Evolutionary conservation across 208 protist genomes (phyloP).

Genomic region (Naegleria gruberi): DNA sequence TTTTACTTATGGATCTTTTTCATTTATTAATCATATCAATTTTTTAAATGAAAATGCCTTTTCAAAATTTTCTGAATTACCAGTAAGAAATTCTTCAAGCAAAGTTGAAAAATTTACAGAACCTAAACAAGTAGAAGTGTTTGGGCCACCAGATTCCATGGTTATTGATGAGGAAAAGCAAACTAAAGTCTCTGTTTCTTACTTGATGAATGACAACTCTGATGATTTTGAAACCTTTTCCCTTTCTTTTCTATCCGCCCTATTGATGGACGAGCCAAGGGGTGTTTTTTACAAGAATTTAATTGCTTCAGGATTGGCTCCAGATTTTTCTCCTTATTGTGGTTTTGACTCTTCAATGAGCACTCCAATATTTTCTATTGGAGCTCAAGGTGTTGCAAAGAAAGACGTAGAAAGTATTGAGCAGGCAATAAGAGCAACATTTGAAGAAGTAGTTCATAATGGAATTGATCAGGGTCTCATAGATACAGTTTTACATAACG

Average conservation of each 20-base stretch:
- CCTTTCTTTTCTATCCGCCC: neutral
- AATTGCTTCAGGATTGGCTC: neutral
- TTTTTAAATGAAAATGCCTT: neutral
- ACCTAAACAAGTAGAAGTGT: neutral
- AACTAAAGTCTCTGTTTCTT: neutral
- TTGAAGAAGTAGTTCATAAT: neutral
- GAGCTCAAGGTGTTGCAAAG: neutral
- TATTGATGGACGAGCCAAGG: constrained; percentile 10
- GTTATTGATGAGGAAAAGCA: neutral
- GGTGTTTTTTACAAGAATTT: constrained; percentile 20
- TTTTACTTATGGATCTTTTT: constrained; percentile 20
- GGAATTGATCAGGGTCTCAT: neutral
- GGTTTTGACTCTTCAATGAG: neutral
- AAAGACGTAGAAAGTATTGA: neutral
- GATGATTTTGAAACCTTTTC: neutral
- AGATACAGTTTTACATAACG: neutral
- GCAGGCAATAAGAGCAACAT: neutral
- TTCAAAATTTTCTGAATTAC: neutral
- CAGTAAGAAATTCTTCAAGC: neutral
- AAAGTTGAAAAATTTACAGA: neutral
- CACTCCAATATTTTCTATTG: neutral
- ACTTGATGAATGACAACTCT: neutral
- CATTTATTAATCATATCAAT: neutral
- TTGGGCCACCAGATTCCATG: neutral
- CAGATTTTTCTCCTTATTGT: neutral